Conservation (phyloP, 2,329 filamentous ascomycete genomes). For the Pseudogymnoascus sp. region DNA sequence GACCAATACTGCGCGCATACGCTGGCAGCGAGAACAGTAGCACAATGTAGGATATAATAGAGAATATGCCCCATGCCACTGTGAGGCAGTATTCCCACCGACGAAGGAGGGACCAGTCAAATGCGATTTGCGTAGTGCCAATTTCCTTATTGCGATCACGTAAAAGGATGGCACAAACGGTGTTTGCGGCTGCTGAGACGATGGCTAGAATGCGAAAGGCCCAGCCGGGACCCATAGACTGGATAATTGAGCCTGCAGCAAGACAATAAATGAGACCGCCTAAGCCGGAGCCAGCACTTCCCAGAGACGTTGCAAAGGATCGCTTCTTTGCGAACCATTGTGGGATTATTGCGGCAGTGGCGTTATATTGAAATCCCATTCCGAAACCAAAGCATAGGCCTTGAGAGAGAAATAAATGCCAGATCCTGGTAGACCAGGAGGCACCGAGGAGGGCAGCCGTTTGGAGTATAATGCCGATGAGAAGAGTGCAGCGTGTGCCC, state of each 20-base stretch:
- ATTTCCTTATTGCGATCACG: slow-evolving; percentile 66
- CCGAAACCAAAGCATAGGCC: slow-evolving; percentile 71
- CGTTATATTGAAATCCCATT: slow-evolving; percentile 70
- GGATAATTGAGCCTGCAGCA: slow-evolving; percentile 41
- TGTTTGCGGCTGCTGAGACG: slow-evolving; percentile 56
- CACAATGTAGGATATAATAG: slow-evolving; percentile 66
- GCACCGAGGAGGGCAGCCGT: slow-evolving; percentile 60
- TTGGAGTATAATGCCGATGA: slow-evolving; percentile 58
- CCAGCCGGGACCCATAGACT: slow-evolving; percentile 41
- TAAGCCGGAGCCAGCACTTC: slow-evolving; percentile 47
- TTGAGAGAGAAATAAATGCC: slow-evolving; percentile 70
- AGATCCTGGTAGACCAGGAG: slow-evolving; percentile 60
- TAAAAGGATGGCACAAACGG: slow-evolving; percentile 54
- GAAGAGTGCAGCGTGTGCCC: slow-evolving; percentile 58
- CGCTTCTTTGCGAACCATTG: slow-evolving; percentile 49
- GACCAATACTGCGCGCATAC: slow-evolving; percentile 62
- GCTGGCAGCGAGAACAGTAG: slow-evolving; percentile 71
- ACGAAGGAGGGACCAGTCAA: slow-evolving; percentile 57
- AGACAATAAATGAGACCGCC: slow-evolving; percentile 48
- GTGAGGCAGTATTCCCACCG: slow-evolving; percentile 57
- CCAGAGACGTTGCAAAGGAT: slow-evolving; percentile 48
- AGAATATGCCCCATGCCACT: slow-evolving; percentile 61
- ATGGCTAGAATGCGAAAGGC: slow-evolving; percentile 49
- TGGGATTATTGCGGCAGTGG: slow-evolving; percentile 53
- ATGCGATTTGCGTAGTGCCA: slow-evolving; percentile 58